Evolutionary conservation across 768 basidiomycete genomes (phyloP).

Genomic region (Sutorius australiensis): DNA sequence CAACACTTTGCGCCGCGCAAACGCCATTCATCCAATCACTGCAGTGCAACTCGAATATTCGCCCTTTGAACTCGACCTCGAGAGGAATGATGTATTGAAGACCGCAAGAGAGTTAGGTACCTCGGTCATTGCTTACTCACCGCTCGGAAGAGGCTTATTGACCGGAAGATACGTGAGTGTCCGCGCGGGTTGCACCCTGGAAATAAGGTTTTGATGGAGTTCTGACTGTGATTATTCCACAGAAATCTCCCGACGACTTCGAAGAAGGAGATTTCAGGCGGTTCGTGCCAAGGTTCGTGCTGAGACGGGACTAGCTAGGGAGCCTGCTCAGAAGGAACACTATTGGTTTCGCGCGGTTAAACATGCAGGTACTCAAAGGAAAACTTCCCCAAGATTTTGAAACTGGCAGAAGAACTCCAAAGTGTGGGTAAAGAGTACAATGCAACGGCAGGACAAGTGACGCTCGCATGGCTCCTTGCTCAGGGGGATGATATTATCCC

Average conservation of each 20-base stretch:
- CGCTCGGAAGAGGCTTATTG: conserved; percentile 48
- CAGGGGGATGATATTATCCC: conserved; percentile 38
- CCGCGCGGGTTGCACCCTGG: not conserved
- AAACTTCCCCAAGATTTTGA: conserved; percentile 45
- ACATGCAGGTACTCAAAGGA: conserved; percentile 32
- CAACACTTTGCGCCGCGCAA: conserved; percentile 45
- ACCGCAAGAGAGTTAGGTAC: conserved; percentile 48
- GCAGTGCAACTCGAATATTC: conserved; percentile 52
- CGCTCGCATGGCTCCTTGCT: conserved; percentile 40
- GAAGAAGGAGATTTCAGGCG: conserved; percentile 27
- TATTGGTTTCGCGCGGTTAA: too few relatives aligned
- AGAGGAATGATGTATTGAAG: conserved; percentile 40
- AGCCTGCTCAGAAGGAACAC: too few relatives aligned
- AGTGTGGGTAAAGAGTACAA: conserved; percentile 32
- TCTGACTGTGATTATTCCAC: not conserved
- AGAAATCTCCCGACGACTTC: conserved; percentile 35
- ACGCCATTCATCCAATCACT: conserved; percentile 47
- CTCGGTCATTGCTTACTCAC: conserved; percentile 48
- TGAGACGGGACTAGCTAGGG: too few relatives aligned
- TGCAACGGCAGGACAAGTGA: conserved; percentile 38
- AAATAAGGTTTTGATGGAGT: too few relatives aligned
- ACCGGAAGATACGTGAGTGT: conserved; percentile 41
- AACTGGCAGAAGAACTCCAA: conserved; percentile 33
- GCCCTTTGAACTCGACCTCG: conserved; percentile 46
- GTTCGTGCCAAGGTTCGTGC: conserved; percentile 19